Percentiles rank a stretch among this genome's conserved stretches.
Conservation (phyloP, 2,329 filamentous ascomycete species). For the Calcarisporium arbuscula region DNA sequence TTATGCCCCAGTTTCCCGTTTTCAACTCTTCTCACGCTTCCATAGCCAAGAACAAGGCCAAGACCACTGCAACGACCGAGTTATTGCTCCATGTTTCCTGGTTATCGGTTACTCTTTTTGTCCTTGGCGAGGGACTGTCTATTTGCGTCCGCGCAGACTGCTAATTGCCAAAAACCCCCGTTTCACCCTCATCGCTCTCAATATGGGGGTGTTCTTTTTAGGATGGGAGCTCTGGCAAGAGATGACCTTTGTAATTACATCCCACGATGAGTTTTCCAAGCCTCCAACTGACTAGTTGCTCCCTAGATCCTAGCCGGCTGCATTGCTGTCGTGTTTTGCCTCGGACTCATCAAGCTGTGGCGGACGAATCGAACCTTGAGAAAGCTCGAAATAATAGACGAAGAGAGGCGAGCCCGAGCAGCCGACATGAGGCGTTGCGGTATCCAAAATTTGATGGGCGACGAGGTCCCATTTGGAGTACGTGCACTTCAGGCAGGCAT, state of each 20-base stretch:
- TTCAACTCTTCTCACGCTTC: too few relatives aligned
- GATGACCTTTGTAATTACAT: conserved; percentile 72
- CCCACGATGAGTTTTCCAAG: background rate
- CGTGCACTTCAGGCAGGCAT: conserved; percentile 78
- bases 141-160: too few relatives aligned
- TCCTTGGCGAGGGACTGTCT: too few relatives aligned
- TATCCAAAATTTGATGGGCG: conserved; percentile 29
- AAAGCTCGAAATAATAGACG: conserved; percentile 58
- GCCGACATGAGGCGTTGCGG: conserved; percentile 50
- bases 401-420: conserved; percentile 52
- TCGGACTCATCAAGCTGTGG: conserved; percentile 63
- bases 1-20: too few relatives aligned
- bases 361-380: conserved; percentile 49
- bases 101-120: too few relatives aligned
- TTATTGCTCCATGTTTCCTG: too few relatives aligned
- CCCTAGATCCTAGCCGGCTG: conserved; percentile 63
- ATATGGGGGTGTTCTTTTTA: conserved; percentile 50
- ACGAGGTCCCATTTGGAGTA: conserved; percentile 78
- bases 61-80: too few relatives aligned
- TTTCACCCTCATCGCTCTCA: too few relatives aligned
- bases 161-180: too few relatives aligned
- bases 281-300: background rate
- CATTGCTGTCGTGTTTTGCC: conserved; percentile 63
- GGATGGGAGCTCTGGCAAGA: conserved; percentile 81
- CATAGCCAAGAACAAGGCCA: too few relatives aligned